Evolutionary conservation across 352 stramenopile genomes (phyloP), one percentile per base, ranked within the genome.

Genomic region (Pythium phragmiticola): DNA sequence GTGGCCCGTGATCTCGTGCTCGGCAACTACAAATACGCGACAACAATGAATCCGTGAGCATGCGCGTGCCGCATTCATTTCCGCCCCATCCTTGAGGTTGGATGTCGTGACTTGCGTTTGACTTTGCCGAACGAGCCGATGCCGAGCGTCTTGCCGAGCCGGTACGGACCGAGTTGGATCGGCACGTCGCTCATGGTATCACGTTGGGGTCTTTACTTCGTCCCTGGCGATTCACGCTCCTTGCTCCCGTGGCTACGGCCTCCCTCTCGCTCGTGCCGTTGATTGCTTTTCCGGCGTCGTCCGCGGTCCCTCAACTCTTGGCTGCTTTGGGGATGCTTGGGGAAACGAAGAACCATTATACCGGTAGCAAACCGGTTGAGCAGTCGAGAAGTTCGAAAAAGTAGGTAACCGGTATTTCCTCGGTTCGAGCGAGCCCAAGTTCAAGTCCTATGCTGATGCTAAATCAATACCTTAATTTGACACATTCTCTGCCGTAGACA

Each of bases 61-160:
- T 30, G 26, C 26, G 26, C 4, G 26, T 39, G 7, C 34, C 34
- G 4, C 34, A 2, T 0, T 39, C 7, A 39, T 46, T 7, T 46
- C 33, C 16, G 16, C 8, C 11, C 2, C 23, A 58, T 37, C 53
- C 39, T 23, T 30, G 26, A 30, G 26, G 4, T 30, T 30, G 26
- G 26, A 30, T 30, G 26, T 30, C 26, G 33, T 17, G 48, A 87
- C 90, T 79, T 82, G 99, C 96, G 84, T 62, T 98, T 98, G 42
- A 98, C 95, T 94, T 99, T 99, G 61, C 97, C 98, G 75, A 99
- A 99, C 37, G 97, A 98, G 49, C 98, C 98, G 64, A 99, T 99
- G 34, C 98, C 98, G 57, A 99, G 84, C 73, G 98, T 99, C 75
- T 99, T 99, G 60, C 95, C 95, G 43, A 99, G 82, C 23, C 96